These are phyloP conservation scores for Cryoendolithus antarcticus DNA, from an alignment of 2,329 filamentous ascomycete species.

Conservation along the genomic window DNA sequence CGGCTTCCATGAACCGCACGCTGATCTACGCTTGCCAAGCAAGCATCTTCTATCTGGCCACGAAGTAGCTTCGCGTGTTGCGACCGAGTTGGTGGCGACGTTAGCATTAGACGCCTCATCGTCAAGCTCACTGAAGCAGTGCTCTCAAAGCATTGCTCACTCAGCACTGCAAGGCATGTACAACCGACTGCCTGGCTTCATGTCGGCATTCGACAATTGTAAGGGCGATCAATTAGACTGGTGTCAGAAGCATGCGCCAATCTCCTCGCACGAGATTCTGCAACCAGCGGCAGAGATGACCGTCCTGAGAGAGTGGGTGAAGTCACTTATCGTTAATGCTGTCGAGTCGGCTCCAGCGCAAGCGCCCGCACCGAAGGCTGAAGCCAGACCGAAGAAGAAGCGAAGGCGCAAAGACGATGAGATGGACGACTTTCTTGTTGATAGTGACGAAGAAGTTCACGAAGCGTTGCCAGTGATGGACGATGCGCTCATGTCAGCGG, in stretches of 20 bases:
- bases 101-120: too few relatives aligned
- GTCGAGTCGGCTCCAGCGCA: conserved; percentile 40
- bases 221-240: conserved; percentile 63
- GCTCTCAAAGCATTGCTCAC: conserved; percentile 29
- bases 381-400: conserved; percentile 41
- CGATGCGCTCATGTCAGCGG: too few relatives aligned
- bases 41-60: conserved; percentile 20
- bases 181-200: conserved; percentile 42
- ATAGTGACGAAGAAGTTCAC: conserved; percentile 61
- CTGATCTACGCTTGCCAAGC: conserved; percentile 16
- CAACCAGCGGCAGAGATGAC: conserved; percentile 60
- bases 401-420: conserved; percentile 51
- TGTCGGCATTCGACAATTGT: conserved; percentile 71
- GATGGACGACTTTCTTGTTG: conserved; percentile 67
- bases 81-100: conserved; percentile 12
- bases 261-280: conserved; percentile 56
- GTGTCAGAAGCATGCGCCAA: conserved; percentile 76
- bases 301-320: conserved; percentile 70
- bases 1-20: conserved; percentile 22
- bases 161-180: conserved; percentile 50
- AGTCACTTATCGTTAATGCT: conserved; percentile 60
- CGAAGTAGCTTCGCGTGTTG: conserved; percentile 27
- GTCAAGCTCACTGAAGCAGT: not conserved
- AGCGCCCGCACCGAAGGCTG: conserved; percentile 24
- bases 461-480: conserved; percentile 40